phyloP scores from a whole-genome alignment of 1,139 yeast genomes.

The Spathaspora jeffriesii region DNA sequence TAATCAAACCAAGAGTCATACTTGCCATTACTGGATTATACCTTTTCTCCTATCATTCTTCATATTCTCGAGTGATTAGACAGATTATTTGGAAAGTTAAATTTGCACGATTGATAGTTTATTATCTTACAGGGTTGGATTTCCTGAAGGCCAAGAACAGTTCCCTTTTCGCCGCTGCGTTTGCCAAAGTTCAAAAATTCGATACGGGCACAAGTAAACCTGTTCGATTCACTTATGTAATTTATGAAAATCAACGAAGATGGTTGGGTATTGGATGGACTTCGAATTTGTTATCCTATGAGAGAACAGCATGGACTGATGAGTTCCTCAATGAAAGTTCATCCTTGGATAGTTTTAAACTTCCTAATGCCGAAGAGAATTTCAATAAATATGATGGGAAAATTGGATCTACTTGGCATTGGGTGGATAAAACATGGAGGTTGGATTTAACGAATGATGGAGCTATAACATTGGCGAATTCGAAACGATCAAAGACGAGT shows the following conservation, averaged over 20 bases:
- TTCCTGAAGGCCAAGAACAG: constrained; percentile 58
- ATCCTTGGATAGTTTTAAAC: constrained; percentile 70
- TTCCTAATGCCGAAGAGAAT: constrained; percentile 64
- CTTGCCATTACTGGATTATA: constrained; percentile 61
- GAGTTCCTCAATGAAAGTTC: constrained; percentile 88
- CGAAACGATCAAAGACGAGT: constrained; percentile 65
- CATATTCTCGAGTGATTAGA: constrained; percentile 80
- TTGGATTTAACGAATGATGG: constrained; percentile 90
- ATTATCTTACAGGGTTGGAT: constrained; percentile 86
- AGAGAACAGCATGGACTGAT: constrained; percentile 96
- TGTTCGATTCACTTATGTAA: constrained; percentile 84
- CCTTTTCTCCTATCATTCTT: constrained; percentile 80
- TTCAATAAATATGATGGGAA: constrained; percentile 24
- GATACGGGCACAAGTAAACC: constrained; percentile 54
- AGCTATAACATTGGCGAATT: constrained; percentile 66
- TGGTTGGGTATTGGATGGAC: constrained; percentile 99
- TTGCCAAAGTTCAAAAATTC: constrained; percentile 62
- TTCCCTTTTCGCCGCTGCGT: constrained; percentile 54
- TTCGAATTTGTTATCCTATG: constrained; percentile 83
- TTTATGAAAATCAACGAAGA: constrained; percentile 95
- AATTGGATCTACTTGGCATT: constrained; percentile 78
- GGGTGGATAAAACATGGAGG: constrained; percentile 95
- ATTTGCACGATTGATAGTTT: constrained; percentile 65
- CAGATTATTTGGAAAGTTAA: constrained; percentile 83
- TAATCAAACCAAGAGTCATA: constrained; percentile 72